phyloP scores from a whole-genome alignment of 2,329 filamentous ascomycete species.

The Verticillium nonalfalfae region DNA sequence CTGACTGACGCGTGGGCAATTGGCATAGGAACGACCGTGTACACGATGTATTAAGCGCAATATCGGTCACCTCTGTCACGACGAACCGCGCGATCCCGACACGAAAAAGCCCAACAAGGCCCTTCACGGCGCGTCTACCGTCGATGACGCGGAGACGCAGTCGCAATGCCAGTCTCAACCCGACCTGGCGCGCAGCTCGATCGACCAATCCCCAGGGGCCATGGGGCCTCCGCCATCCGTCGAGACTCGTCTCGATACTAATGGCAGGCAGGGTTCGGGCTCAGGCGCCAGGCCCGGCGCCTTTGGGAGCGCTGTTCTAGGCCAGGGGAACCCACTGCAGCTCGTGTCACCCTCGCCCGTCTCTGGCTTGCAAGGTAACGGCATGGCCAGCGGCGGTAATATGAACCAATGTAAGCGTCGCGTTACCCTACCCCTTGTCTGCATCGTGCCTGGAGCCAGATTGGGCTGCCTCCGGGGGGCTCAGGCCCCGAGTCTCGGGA shows the following conservation, averaged over 20 bases:
- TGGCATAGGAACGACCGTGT: constrained; percentile 79
- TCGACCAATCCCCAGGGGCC: constrained; percentile 46
- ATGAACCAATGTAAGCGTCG: constrained; percentile 64
- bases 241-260: constrained; percentile 17
- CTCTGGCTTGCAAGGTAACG: constrained; percentile 59
- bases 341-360: constrained; percentile 67
- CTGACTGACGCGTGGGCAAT: constrained; percentile 17
- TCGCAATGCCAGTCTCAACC: constrained; percentile 16
- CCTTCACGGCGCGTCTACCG: constrained; percentile 47
- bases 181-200: constrained; percentile 47
- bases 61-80: constrained; percentile 96
- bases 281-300: constrained; percentile 3
- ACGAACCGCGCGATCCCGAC: constrained; percentile 83
- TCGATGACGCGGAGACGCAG: constrained; percentile 55
- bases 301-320: constrained; percentile 25
- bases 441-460: constrained; percentile 11
- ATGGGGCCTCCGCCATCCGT: constrained; percentile 47
- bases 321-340: constrained; percentile 50
- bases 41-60: constrained; percentile 97
- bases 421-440: background rate
- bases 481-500: background rate
- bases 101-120: constrained; percentile 69
- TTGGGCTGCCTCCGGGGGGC: background rate
- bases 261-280: background rate
- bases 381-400: constrained; percentile 48